These are phyloP conservation scores for Sonneratia caseolaris DNA, from an alignment of 345 rosid genomes.

Conservation along the genomic window DNA sequence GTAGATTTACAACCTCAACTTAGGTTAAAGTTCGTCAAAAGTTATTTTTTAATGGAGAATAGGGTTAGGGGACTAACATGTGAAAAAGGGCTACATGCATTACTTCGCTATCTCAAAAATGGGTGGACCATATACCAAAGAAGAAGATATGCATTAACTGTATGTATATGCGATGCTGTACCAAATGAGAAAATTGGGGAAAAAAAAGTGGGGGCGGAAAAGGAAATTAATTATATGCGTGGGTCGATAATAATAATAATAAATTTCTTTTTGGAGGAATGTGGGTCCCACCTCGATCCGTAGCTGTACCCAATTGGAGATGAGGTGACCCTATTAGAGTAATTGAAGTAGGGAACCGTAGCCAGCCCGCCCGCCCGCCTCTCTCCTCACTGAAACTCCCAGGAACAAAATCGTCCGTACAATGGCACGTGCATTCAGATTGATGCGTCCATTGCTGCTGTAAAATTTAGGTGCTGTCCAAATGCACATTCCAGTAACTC, in stretches of 20 bases:
- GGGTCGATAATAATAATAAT: neutral
- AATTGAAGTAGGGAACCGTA: neutral
- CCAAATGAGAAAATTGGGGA: neutral
- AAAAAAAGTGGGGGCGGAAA: neutral
- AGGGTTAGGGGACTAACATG: neutral
- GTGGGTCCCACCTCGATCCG: neutral
- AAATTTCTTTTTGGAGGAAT: neutral
- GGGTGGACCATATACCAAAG: neutral
- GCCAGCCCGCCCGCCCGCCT: neutral
- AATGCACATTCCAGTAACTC: too few relatives aligned
- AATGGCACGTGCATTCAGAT: neutral
- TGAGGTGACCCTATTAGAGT: neutral
- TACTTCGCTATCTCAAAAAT: neutral
- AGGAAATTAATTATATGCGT: neutral
- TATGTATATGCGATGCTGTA: neutral
- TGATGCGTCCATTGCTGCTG: too few relatives aligned
- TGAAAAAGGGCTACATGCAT: neutral
- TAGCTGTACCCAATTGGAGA: slow-evolving; percentile 2
- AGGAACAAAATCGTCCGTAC: neutral
- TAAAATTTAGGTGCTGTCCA: too few relatives aligned
- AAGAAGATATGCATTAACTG: neutral
- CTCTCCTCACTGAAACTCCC: neutral
- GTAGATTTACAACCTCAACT: neutral
- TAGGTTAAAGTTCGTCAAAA: neutral
- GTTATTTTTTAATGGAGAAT: neutral